Percentiles rank a stretch among this genome's conserved stretches.
These are phyloP conservation scores for Calonectria ilicicola DNA, from an alignment of 2,329 filamentous ascomycete species.

Conservation along the genomic window DNA sequence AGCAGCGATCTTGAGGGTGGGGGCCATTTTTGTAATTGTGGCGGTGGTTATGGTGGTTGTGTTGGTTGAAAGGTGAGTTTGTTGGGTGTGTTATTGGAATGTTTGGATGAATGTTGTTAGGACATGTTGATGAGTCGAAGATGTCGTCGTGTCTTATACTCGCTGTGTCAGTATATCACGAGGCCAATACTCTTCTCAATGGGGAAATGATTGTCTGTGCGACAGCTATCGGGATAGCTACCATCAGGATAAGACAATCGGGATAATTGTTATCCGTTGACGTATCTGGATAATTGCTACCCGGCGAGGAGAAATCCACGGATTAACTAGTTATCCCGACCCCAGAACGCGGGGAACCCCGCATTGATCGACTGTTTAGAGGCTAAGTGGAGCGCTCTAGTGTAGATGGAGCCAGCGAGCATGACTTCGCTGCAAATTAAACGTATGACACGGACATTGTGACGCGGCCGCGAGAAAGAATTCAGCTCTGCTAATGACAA, in stretches of 20 bases:
- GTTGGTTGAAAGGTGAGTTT: neutral
- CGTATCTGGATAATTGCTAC: constrained; percentile 9
- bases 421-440: neutral
- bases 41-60: neutral
- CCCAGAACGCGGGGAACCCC: neutral
- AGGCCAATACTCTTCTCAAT: neutral
- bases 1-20: constrained; percentile 32
- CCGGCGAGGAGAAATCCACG: neutral
- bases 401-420: neutral
- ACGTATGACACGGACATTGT: neutral
- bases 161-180: neutral
- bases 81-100: neutral
- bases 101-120: neutral
- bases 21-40: neutral
- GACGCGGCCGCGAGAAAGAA: neutral
- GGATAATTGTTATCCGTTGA: constrained; percentile 17
- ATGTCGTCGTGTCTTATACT: neutral
- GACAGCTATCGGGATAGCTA: constrained; percentile 7
- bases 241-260: neutral
- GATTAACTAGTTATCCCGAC: neutral
- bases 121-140: neutral
- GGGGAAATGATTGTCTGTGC: neutral
- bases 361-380: neutral
- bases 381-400: neutral
- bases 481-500: neutral